phyloP scores from a whole-genome alignment of 1,284 basidiomycete species.

The Dichomitus squalens region DNA sequence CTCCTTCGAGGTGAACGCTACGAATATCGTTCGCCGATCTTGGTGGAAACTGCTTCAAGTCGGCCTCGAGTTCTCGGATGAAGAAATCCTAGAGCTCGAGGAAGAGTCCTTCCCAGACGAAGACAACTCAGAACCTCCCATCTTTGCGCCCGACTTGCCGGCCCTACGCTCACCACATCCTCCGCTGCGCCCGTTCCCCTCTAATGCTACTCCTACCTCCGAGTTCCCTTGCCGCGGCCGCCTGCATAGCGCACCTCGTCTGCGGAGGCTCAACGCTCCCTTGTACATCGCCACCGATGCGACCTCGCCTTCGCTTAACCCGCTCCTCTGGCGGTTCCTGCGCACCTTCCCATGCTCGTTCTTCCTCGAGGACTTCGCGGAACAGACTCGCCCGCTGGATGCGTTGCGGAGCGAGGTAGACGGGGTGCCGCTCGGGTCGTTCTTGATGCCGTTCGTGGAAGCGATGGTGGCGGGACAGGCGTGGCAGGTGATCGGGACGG shows the following conservation, averaged over 20 bases:
- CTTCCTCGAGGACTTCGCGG: slow-evolving; percentile 58
- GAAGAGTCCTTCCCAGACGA: slow-evolving; percentile 23
- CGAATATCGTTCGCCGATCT: slow-evolving; percentile 44
- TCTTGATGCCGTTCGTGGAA: slow-evolving; percentile 68
- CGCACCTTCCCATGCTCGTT: slow-evolving; percentile 73
- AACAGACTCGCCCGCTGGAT: slow-evolving; percentile 38
- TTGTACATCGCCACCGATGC: slow-evolving; percentile 76
- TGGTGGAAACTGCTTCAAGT: slow-evolving; percentile 61
- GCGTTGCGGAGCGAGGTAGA: slow-evolving; percentile 53
- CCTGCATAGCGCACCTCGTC: slow-evolving; percentile 35
- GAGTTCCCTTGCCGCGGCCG: slow-evolving; percentile 36
- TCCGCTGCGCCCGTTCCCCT: slow-evolving; percentile 26
- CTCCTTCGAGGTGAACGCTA: slow-evolving; percentile 48
- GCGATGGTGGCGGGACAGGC: slow-evolving; percentile 66
- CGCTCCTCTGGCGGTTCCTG: slow-evolving; percentile 50
- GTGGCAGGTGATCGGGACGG: slow-evolving; percentile 62
- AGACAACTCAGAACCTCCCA: slow-evolving; percentile 17
- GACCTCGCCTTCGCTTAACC: slow-evolving; percentile 44
- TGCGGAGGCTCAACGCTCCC: slow-evolving; percentile 56
- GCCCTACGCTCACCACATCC: slow-evolving; percentile 28
- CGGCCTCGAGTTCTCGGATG: slow-evolving; percentile 40
- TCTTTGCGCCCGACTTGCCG: slow-evolving; percentile 18
- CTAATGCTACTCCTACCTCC: slow-evolving; percentile 18
- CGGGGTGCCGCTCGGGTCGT: slow-evolving; percentile 48
- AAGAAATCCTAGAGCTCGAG: slow-evolving; percentile 45